phyloP scores from a whole-genome alignment of 176 grass and related monocot species.

The Alopecurus myosuroides region DNA sequence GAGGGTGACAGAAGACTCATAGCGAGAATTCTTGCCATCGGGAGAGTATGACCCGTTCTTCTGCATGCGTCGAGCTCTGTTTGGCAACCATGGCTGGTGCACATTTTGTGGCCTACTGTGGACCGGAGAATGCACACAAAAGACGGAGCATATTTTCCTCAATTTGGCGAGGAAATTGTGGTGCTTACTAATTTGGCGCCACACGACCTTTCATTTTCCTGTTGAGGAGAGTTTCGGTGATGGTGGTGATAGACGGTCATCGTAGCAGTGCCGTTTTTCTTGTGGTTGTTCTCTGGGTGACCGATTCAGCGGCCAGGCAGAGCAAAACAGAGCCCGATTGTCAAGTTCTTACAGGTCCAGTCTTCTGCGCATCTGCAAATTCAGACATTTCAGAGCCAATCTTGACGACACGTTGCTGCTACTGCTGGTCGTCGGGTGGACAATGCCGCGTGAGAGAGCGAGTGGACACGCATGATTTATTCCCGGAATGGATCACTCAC shows the following conservation, averaged over 20 bases:
- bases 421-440: neutral
- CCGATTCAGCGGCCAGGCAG: too few species aligned
- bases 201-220: neutral
- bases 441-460: neutral
- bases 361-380: neutral
- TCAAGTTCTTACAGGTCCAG: too few species aligned
- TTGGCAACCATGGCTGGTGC: neutral
- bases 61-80: neutral
- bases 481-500: too few species aligned
- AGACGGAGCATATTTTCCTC: neutral
- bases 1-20: too few species aligned
- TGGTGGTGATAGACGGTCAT: too few species aligned
- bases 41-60: neutral
- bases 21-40: neutral
- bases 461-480: too few species aligned
- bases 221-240: too few species aligned
- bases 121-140: neutral
- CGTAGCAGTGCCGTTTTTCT: neutral
- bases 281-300: neutral
- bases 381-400: neutral
- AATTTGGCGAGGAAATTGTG: slow-evolving; percentile 4
- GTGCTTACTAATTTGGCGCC: neutral
- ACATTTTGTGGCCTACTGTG: neutral
- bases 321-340: too few species aligned
- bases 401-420: too few species aligned